Conservation (phyloP, 441 rosid genomes). For the Viola pubescens region DNA sequence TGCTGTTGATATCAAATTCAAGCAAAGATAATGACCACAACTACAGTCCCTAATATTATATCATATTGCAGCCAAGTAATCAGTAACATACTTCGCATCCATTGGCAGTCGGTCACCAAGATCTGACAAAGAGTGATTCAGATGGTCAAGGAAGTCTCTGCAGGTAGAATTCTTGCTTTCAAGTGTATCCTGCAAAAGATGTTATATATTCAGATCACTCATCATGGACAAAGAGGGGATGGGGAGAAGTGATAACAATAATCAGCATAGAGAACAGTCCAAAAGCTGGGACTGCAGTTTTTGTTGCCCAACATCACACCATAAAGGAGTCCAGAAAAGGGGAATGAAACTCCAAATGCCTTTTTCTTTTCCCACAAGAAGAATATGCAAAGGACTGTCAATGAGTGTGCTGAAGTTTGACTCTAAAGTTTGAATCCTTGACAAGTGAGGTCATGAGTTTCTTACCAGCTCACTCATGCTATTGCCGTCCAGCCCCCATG, state of each 20-base stretch:
- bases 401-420: no score
- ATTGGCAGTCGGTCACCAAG: conserved; percentile 60
- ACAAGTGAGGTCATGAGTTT: conserved; percentile 1
- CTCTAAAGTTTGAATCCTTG: not conserved
- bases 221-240: not conserved
- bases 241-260: conserved; percentile 1
- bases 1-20: no score
- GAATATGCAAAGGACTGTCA: no score
- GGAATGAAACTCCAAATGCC: no score
- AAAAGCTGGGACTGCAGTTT: not conserved
- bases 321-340: no score
- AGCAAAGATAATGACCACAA: no score
- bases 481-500: conserved; percentile 45
- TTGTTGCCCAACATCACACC: no score
- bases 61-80: not conserved
- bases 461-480: conserved; percentile 54
- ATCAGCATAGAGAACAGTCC: not conserved
- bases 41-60: not conserved
- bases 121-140: conserved; percentile 62
- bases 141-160: conserved; percentile 45
- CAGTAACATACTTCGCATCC: conserved; percentile 49
- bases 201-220: conserved; percentile 14
- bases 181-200: conserved; percentile 58
- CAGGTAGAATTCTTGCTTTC: conserved; percentile 59
- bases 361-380: no score